Base-by-base conservation (phyloP, 208 protist genomes). In the Trypanosoma vivax region DNA sequence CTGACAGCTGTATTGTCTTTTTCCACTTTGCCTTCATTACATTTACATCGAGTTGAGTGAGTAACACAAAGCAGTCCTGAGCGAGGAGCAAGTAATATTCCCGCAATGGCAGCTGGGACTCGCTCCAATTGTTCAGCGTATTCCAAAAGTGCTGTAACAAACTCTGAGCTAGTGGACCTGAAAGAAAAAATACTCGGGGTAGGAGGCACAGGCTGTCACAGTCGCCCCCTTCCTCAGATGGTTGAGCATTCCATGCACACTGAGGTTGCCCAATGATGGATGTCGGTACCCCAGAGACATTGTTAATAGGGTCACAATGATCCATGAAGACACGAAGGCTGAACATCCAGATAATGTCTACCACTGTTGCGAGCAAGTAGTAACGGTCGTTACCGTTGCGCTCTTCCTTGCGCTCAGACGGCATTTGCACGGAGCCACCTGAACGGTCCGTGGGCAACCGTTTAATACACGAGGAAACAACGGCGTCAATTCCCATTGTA, bases 161-260 rank as follows among this genome's bases (percentile, higher is more conserved):
- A n/a, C n/a, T n/a, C n/a, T n/a, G n/a, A n/a, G n/a, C n/a, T n/a
- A n/a, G n/a, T n/a, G n/a, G n/a, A n/a, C n/a, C n/a, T n/a, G 60
- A 53, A 10, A 67, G 60, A 47, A 60, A 67, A 37, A 67, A 58
- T 1, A 58, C 50, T 0, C 51, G 60, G 38, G 52, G 46, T 2
- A 50, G 5, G 21, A 48, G 41, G 28, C 30, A 54, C 18, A 60
- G 30, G 7, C 40, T 30, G 16, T 42, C 35, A 38, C 16, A 7
- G 5, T 16, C 4, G 3, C 16, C 19, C 0, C 0, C 10, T 13
- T n/a, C 31, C 2, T 24, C 24, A 24, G 7, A 3, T 38, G 34
- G 46, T 0, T 1, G 2, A 31, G 13, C 34, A 0, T 9, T 24
- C 14, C 23, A 30, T 29, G 30, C 30, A 33, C 40, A 11, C 6